Conservation (phyloP, 768 basidiomycete species). For the Suillus spraguei region DNA sequence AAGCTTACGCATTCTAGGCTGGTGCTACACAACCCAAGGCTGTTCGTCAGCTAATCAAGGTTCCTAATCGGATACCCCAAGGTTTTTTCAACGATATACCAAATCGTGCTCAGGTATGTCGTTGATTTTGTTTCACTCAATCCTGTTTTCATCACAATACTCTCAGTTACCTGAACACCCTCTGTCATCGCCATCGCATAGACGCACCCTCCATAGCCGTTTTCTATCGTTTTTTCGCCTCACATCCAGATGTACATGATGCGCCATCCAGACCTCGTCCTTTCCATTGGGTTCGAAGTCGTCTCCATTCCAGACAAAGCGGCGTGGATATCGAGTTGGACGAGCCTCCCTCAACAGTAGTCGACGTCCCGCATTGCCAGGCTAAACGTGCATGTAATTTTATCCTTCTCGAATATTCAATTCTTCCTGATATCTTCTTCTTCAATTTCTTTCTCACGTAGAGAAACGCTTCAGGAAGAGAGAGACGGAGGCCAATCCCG, state of each 20-base stretch:
- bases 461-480: background rate
- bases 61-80: too few species aligned
- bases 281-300: background rate
- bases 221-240: background rate
- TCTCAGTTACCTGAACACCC: background rate
- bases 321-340: background rate
- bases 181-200: background rate
- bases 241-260: background rate
- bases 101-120: background rate
- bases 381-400: too few species aligned
- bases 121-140: background rate
- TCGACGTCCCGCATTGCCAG: background rate
- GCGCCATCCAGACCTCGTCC: background rate
- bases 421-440: too few species aligned
- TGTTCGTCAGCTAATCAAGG: too few species aligned
- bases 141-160: background rate
- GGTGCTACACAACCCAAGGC: too few species aligned
- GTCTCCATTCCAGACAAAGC: background rate
- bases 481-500: background rate
- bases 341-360: background rate
- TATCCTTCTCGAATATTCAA: too few species aligned
- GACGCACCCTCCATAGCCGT: background rate
- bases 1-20: too few species aligned
- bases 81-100: too few species aligned
- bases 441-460: too few species aligned